phyloP scores from a whole-genome alignment of 495 filamentous ascomycete species.

The Penicillium goetzii region DNA sequence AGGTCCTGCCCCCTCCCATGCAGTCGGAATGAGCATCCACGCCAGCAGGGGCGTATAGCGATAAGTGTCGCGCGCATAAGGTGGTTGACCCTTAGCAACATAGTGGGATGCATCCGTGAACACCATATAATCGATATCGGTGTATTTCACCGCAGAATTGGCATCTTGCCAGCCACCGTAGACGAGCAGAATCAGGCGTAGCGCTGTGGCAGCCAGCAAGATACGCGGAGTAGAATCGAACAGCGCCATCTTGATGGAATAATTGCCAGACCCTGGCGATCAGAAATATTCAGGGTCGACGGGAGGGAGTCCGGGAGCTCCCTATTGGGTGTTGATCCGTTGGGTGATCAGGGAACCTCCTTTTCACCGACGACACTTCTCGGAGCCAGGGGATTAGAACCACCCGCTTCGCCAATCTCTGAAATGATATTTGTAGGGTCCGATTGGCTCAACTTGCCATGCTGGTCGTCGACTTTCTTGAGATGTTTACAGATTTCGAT shows the following conservation, averaged over 20 bases:
- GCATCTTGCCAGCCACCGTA: slow-evolving; percentile 93
- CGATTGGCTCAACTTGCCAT: slow-evolving; percentile 7
- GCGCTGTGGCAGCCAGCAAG: slow-evolving; percentile 66
- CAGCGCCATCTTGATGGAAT: slow-evolving; percentile 31
- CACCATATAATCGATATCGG: slow-evolving; percentile 97
- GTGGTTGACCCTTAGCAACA: slow-evolving; percentile 63
- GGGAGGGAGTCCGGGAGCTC: neutral
- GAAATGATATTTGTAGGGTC: neutral
- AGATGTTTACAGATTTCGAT: slow-evolving; percentile 19
- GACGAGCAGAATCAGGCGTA: slow-evolving; percentile 72
- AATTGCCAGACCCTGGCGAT: neutral
- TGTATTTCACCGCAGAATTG: slow-evolving; percentile 90
- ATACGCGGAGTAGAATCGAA: slow-evolving; percentile 56
- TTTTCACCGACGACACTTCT: neutral
- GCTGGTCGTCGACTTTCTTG: neutral
- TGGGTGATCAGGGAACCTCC: neutral
- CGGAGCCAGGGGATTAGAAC: neutral
- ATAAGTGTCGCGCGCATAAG: slow-evolving; percentile 90
- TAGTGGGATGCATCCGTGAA: slow-evolving; percentile 96
- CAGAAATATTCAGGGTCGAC: neutral
- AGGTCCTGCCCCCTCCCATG: slow-evolving; percentile 50
- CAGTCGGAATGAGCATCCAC: slow-evolving; percentile 84
- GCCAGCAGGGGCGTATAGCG: slow-evolving; percentile 93
- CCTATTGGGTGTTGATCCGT: slow-evolving; percentile 1
- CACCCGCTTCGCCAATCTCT: neutral